phyloP scores from a whole-genome alignment of 176 grass and related monocot genomes.

The Phyllostachys edulis region DNA sequence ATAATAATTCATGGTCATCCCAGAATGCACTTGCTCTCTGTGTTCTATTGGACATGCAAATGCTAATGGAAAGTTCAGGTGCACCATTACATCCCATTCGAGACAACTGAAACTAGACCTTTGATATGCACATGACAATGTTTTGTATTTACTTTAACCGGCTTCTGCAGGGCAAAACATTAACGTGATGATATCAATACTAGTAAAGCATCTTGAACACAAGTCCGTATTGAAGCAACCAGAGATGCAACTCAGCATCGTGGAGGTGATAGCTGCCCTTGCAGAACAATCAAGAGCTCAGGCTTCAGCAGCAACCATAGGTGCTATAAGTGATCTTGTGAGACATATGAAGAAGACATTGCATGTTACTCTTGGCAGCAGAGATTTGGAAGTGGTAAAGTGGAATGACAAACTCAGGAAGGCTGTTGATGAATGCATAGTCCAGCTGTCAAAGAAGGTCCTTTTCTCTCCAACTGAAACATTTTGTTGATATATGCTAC shows the following conservation, averaged over 20 bases:
- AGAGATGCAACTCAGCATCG: constrained; percentile 77
- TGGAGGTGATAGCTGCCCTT: constrained; percentile 69
- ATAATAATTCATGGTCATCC: constrained; percentile 61
- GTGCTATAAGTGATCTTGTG: constrained; percentile 90
- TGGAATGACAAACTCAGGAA: constrained; percentile 74
- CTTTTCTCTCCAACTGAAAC: neutral
- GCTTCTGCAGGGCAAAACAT: constrained; percentile 76
- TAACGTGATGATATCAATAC: constrained; percentile 71
- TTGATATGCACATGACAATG: neutral
- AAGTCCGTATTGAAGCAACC: constrained; percentile 79
- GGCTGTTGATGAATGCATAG: constrained; percentile 75
- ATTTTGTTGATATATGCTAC: neutral
- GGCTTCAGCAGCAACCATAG: constrained; percentile 74
- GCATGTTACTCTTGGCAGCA: constrained; percentile 63
- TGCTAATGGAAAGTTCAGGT: constrained; percentile 78
- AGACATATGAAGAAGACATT: constrained; percentile 81
- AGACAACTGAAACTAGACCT: neutral
- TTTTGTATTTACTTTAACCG: constrained; percentile 33
- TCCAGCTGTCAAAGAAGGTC: constrained; percentile 90
- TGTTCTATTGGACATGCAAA: constrained; percentile 80
- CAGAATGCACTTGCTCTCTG: constrained; percentile 58
- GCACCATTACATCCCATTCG: constrained; percentile 22
- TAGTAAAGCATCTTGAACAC: constrained; percentile 95
- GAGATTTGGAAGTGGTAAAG: constrained; percentile 59
- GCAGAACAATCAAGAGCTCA: constrained; percentile 69